Base-by-base conservation (phyloP, 805 yeast genomes). In the Wickerhamomyces ciferrii region DNA sequence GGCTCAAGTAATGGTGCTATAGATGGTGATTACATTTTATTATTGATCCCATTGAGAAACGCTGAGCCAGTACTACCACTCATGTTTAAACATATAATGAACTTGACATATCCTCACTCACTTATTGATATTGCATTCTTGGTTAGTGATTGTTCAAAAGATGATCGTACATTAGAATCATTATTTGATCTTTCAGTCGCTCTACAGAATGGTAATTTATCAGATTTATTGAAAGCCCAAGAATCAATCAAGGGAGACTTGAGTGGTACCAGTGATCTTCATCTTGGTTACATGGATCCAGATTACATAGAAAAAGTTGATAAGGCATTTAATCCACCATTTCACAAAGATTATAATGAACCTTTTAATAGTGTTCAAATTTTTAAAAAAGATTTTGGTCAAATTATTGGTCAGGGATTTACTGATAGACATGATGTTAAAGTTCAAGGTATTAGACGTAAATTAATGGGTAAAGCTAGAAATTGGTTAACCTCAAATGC, bases 81-180 rank as follows among this genome's bases (percentile, higher is more conserved):
- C 71, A 88, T 90, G 74, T 87, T 89, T 68, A 83, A 83, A 58
- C 87, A 88, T 65, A 68, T 88, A 65, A 86, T 85, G 92, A 87
- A 88, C 63, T 69, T 88, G 65, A 87, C 95, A 1, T 88, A 88
- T 61, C 89, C 87, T 46, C 96, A 89, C 61, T 74, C 78, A 21
- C 67, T 87, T 51, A 83, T 88, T 45, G 96, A 88, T 66, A 71
- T 87, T 49, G 91, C 90, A 17, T 87, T 87, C 58, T 69, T 87
- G 58, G 91, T 87, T 3, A 81, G 88, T 50, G 96, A 87, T 65
- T 86, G 94, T 58, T 79, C 90, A 1, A 74, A 71, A 32, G 76
- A 66, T 40, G 94, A 86, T 56, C 70, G 70, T 23, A 86, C 94
- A 1, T 63, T 84, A 53, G 84, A 83, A 48, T 75, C 82, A 1